phyloP scores from a whole-genome alignment of 129 eudicot genomes.

The Mikania micrantha region DNA sequence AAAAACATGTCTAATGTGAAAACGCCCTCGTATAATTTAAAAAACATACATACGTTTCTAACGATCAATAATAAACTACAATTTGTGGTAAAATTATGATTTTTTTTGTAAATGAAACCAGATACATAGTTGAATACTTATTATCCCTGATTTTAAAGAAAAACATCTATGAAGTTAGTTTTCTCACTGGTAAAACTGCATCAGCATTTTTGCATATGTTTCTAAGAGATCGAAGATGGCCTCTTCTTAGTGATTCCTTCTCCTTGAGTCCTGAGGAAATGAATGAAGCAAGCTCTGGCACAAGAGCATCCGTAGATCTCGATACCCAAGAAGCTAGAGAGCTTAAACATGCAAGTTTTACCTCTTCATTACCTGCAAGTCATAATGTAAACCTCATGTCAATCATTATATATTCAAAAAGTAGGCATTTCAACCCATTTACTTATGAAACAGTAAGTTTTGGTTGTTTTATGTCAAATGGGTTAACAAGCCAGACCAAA shows the following conservation, averaged over 20 bases:
- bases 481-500: not conserved
- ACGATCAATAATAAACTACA: not conserved
- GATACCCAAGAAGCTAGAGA: slow-evolving; percentile 77
- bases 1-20: not conserved
- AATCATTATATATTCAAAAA: not conserved
- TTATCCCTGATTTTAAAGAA: not conserved
- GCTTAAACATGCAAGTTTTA: slow-evolving; percentile 74
- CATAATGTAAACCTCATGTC: slow-evolving; percentile 10
- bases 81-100: not conserved
- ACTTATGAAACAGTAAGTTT: not conserved
- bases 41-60: not conserved
- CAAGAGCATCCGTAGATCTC: slow-evolving; percentile 56
- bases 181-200: slow-evolving; percentile 56
- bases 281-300: slow-evolving; percentile 61
- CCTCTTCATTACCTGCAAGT: slow-evolving; percentile 90
- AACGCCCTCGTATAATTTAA: not conserved
- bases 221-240: slow-evolving; percentile 74
- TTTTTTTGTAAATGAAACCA: not conserved
- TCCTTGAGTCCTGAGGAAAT: slow-evolving; percentile 79
- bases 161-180: slow-evolving; percentile 13
- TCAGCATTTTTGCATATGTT: slow-evolving; percentile 65
- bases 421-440: not conserved
- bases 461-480: not conserved
- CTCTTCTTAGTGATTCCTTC: slow-evolving; percentile 87
- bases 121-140: not conserved